Base-by-base conservation (phyloP, 2,329 filamentous ascomycete species). In the Colletotrichum echinochloae region DNA sequence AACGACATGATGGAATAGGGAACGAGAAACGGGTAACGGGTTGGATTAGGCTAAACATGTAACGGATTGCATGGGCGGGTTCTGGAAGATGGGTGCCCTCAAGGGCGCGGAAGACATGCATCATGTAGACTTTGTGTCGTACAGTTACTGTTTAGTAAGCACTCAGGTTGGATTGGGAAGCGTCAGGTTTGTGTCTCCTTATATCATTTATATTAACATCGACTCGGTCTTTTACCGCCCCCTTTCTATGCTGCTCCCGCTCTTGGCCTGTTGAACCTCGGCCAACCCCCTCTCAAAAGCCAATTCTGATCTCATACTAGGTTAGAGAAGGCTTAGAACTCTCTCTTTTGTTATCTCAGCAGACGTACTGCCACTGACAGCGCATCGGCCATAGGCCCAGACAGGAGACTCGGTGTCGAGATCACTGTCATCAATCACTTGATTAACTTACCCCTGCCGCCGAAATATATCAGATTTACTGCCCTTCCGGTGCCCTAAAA, bases 71-170 rank as follows among this genome's bases (percentile, higher is more conserved):
- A 70, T 67, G 67, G 64, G 44, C 48, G 51, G 67, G 41, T 51
- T 67, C 23, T 46, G 57, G 49, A 60, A 66, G 57, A 66, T 35
- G 51, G 57, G 63, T 57, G 67, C 63, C 52, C 67, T 67, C 64
- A 37, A 37, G 67, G 48, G 67, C 51, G 67, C 67, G 48, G 37
- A 54, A 54, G 23, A 59, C 64, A 67, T 67, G 64, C 67, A 67
- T 67, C 67, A 26, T 70, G 67, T 70, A 70, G 67, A 70, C 37
- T 67, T 57, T 62, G 30, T 65, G 35, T 57, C 52, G 41, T 70
- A 37, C 57, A 70, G 64, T 41, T 70, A 37, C 57, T 67, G 64
- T 41, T 39, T 59, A 57, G 37, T 62, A 62, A 57, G 37, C 59
- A 62, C 44, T 54, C 26, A 33, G 23, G 28, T 35, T 54, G 48